Conservation (phyloP, 352 stramenopile species). For the Phytophthora chlamydospora region DNA sequence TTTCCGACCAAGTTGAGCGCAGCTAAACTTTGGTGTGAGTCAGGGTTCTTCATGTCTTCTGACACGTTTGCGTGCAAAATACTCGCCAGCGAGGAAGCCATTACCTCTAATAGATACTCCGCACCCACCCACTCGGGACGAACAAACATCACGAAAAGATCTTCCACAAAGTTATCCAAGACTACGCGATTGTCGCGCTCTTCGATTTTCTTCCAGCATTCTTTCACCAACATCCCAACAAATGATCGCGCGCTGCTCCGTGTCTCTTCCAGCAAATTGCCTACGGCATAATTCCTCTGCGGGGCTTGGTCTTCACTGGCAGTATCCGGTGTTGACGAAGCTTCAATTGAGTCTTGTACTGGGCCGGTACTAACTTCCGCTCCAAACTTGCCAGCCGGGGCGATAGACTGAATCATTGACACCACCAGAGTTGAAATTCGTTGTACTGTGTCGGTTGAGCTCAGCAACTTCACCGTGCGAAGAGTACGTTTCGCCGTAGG, state of each 20-base stretch:
- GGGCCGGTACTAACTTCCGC: conserved; percentile 7
- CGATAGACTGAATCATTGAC: conserved; percentile 63
- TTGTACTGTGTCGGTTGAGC: conserved; percentile 60
- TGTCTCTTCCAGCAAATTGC: conserved; percentile 34
- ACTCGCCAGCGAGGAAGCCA: conserved; percentile 70
- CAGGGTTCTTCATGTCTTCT: conserved; percentile 67
- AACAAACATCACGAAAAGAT: conserved; percentile 81
- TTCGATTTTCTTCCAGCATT: conserved; percentile 86
- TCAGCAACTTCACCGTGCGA: conserved; percentile 66
- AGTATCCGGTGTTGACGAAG: conserved; percentile 28
- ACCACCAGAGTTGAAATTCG: conserved; percentile 76
- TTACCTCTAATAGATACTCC: conserved; percentile 73
- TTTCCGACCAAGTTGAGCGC: conserved; percentile 77
- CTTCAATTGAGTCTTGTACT: conserved; percentile 11
- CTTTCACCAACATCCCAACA: conserved; percentile 57
- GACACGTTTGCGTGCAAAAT: conserved; percentile 63
- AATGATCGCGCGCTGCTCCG: conserved; percentile 52
- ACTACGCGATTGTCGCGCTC: conserved; percentile 76
- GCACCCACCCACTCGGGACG: conserved; percentile 81
- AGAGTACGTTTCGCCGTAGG: conserved; percentile 76
- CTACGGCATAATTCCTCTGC: conserved; percentile 19
- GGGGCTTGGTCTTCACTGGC: conserved; percentile 17
- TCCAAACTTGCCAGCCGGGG: conserved; percentile 17
- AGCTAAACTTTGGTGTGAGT: conserved; percentile 68
- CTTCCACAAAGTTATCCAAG: conserved; percentile 86